Evolutionary conservation across 2,329 filamentous ascomycete genomes (phyloP), one percentile per base, ranked within the genome.

Genomic region (Aspergillus clavatus): DNA sequence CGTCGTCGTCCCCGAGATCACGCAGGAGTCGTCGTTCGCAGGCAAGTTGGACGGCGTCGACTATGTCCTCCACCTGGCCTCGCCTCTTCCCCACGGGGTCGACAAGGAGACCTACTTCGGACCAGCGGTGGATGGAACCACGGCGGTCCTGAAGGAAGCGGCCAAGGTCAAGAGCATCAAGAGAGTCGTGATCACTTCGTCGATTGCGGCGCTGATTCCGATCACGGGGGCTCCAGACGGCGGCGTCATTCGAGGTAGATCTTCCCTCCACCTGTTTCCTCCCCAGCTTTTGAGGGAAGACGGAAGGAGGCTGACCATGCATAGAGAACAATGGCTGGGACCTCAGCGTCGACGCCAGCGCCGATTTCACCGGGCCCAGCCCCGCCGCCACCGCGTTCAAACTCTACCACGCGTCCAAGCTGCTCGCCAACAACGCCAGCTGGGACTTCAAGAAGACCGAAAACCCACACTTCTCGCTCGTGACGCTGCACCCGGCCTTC

Each of bases 11-110:
- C 46, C 56, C 4, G 56, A 59, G 11, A 43, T 59, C 5, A 45
- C 53, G 0, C 24, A 39, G 5, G 14, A 38, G 1, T 46, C 43
- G 2, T 40, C 39, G 3, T 53, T 54, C n/a, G 43, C 44, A 1
- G 26, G 26, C 1, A 48, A 43, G 3, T 43, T 60, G 1, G 21
- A 52, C 1, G 47, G 39, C 2, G 53, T 57, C 1, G 45, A 57
- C 4, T 52, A 48, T 36, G 36, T 58, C 18, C 37, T 59, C 27
- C 57, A 59, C 29, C 27, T 59, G 12, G 56, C 56, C 2, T 57
- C 53, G 2, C 57, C 56, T 1, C 26, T 53, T 18, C 40, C 52
- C 1, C 21, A 35, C 3, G 44, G 42, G 1, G 35, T 8, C 1
- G 49, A 47, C 4, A 16, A 43, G 10, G 43, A 53, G 6, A 33